A percentile compares a stretch with the other conserved stretches of the same genome.
Evolutionary conservation across 805 yeast genomes (phyloP).

Genomic region (Candida oleophila): DNA sequence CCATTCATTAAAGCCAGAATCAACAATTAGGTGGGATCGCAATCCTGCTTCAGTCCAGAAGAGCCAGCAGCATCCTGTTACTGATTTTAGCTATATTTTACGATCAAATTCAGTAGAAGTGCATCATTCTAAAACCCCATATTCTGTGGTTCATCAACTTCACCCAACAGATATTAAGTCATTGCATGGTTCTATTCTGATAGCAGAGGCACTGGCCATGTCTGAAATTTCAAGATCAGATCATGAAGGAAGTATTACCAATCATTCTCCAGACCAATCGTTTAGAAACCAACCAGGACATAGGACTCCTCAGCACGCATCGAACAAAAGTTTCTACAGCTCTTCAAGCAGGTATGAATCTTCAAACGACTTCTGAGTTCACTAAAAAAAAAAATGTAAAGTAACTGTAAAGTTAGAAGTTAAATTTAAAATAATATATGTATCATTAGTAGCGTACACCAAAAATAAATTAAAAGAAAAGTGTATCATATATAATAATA

Average conservation of each 20-base stretch:
- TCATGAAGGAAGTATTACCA: background rate
- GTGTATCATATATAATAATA: too few species aligned
- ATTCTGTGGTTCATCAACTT: background rate
- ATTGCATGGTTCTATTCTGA: slow-evolving; percentile 5
- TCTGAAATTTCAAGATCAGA: background rate
- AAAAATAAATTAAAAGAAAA: too few species aligned
- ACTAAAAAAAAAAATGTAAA: too few species aligned
- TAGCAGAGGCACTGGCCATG: slow-evolving; percentile 1
- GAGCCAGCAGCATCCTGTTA: background rate
- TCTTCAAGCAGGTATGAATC: slow-evolving; percentile 1
- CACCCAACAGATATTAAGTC: slow-evolving; percentile 7
- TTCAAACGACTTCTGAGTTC: background rate
- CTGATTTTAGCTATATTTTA: background rate
- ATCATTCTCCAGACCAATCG: background rate
- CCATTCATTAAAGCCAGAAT: background rate
- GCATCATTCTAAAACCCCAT: background rate
- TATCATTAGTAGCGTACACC: too few species aligned
- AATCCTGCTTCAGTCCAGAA: background rate
- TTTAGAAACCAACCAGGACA: background rate
- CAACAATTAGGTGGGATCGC: background rate
- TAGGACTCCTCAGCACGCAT: background rate
- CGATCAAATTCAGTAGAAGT: background rate
- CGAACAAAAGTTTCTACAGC: background rate
- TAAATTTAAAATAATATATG: too few species aligned
- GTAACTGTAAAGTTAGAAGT: too few species aligned